Conservation (phyloP, 1,284 basidiomycete species). For the Ustilago curta region DNA sequence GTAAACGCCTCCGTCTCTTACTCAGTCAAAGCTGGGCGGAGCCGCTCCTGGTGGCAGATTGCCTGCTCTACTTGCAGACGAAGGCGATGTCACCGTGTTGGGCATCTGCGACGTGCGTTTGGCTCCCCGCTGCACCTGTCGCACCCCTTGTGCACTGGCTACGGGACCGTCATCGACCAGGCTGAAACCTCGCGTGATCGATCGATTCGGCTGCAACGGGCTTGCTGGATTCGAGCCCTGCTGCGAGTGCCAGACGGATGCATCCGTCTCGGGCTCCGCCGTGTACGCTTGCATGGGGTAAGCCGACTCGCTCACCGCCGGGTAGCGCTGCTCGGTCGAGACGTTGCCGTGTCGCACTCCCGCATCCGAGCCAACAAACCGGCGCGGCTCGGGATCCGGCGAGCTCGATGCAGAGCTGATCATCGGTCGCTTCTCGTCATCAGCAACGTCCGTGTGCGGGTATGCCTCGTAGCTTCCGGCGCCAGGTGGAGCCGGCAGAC, state of each 20-base stretch:
- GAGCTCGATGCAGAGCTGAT: conserved; percentile 54
- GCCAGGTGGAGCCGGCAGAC: conserved; percentile 23
- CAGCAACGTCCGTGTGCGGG: conserved; percentile 37
- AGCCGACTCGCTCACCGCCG: conserved; percentile 51
- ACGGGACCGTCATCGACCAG: conserved; percentile 68
- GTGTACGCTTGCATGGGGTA: conserved; percentile 55
- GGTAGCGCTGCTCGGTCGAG: conserved; percentile 59
- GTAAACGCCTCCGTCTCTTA: background rate
- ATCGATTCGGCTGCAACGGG: conserved; percentile 28
- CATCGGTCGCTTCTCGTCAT: conserved; percentile 62
- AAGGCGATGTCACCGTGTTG: conserved; percentile 27
- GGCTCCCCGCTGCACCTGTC: conserved; percentile 64
- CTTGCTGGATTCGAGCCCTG: conserved; percentile 10
- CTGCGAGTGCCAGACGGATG: conserved; percentile 22
- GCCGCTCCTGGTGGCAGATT: conserved; percentile 44
- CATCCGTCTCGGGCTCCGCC: conserved; percentile 56
- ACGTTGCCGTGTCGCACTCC: conserved; percentile 57
- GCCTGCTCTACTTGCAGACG: conserved; percentile 13
- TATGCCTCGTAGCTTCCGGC: conserved; percentile 45
- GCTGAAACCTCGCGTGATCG: conserved; percentile 56
- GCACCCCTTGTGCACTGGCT: conserved; percentile 51
- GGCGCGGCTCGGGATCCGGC: conserved; percentile 47
- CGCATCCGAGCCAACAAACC: conserved; percentile 20
- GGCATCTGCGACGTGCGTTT: conserved; percentile 54
- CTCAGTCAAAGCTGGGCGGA: conserved; percentile 36